Evolutionary conservation across 129 eudicot species (phyloP).

Genomic region (Lactuca sativa): DNA sequence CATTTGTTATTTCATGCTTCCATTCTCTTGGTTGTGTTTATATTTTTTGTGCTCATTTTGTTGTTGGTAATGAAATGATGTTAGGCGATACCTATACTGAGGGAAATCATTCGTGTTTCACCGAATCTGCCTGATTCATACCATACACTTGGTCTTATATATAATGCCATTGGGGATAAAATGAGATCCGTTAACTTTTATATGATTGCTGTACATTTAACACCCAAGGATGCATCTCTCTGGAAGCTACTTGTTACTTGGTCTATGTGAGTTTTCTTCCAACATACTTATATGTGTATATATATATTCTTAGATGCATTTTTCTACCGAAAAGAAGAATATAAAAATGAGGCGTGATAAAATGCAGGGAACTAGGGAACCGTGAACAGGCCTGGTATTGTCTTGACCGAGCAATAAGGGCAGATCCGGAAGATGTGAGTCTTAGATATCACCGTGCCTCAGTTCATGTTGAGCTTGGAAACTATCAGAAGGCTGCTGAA

Average conservation of each 20-base stretch:
- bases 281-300: neutral
- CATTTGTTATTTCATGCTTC: no score
- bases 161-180: conserved; percentile 57
- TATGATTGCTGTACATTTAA: conserved; percentile 78
- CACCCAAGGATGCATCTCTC: conserved; percentile 80
- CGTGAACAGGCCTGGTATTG: conserved; percentile 68
- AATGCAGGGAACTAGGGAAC: conserved; percentile 74
- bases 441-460: conserved; percentile 73
- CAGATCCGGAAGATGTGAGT: conserved; percentile 76
- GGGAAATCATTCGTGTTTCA: conserved; percentile 59
- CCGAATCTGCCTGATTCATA: conserved; percentile 87
- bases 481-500: conserved; percentile 75
- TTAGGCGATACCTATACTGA: conserved; percentile 70
- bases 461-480: conserved; percentile 59
- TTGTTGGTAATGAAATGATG: conserved; percentile 20
- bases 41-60: neutral
- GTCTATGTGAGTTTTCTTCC: conserved; percentile 66
- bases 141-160: conserved; percentile 78
- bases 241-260: conserved; percentile 71
- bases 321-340: no score
- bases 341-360: no score
- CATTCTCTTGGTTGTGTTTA: neutral
- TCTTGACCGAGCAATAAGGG: conserved; percentile 71
- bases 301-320: no score
- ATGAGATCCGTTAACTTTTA: conserved; percentile 64